Conservation (phyloP, 345 rosid genomes). For the Salix arbutifolia region DNA sequence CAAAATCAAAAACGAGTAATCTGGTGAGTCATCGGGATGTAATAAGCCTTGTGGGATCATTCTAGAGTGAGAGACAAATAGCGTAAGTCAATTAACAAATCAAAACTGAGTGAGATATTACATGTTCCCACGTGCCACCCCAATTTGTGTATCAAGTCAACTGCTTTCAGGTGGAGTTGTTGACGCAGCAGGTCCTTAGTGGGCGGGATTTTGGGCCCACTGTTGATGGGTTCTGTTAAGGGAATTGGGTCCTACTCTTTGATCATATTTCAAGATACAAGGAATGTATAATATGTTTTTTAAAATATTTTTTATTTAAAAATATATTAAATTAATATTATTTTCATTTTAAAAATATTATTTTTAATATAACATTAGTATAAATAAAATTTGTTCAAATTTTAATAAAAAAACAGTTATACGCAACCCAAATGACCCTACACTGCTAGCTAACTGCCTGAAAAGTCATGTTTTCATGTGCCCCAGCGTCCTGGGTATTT, state of each 20-base stretch:
- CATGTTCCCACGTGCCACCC: constrained; percentile 20
- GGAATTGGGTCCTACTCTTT: neutral
- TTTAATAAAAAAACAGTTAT: no score
- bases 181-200: neutral
- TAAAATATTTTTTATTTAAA: neutral
- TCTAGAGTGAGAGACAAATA: neutral
- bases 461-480: no score
- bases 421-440: no score
- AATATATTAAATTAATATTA: neutral
- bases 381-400: no score
- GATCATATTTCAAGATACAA: no score
- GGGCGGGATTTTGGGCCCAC: neutral
- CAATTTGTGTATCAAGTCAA: neutral
- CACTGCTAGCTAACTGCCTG: no score
- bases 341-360: no score
- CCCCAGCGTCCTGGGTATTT: no score
- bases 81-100: constrained; percentile 7
- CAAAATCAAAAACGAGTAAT: neutral
- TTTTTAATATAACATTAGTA: no score
- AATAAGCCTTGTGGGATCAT: neutral
- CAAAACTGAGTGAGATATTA: constrained; percentile 1
- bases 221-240: neutral
- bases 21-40: neutral
- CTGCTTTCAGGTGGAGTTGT: constrained; percentile 5
- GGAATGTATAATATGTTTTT: no score